Base-by-base conservation (phyloP, 306 rosid genomes). In the Fagus crenata region DNA sequence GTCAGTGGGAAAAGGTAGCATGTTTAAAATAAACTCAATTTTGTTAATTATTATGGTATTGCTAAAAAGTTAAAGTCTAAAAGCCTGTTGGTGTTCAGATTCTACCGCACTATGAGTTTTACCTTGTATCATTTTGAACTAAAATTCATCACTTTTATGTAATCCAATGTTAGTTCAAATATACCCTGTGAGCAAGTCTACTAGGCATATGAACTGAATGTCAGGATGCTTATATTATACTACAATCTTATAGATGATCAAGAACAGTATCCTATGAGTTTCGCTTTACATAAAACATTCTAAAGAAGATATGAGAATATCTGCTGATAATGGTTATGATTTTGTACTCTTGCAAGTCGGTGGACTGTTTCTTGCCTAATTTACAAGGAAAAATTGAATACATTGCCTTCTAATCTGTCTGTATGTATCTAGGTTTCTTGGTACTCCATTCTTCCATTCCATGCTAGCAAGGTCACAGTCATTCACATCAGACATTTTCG, bases 391-490 rank as follows among this genome's bases (percentile, higher is more conserved):
- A 42, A 18, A 22, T 75, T 79, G 54, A 5, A 72, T 40, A 5
- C 51, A 60, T 33, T 86, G 53, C 42, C 15, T 46, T 75, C 72
- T 81, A 68, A 81, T 79, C 32, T 80, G 28, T 81, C 67, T 83
- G 37, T 81, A 36, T 84, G 78, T 78, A 13, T 87, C 53, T 86
- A 95, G 98, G 84, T 95, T 95, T 82, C 92, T 92, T 74, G 96
- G 99, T 49, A 90, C 96, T 74, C 97, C 98, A 43, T 92, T 82
- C 83, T 88, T 95, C 82, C 97, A 95, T 84, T 95, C 97, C 72
- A 90, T 95, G 97, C 67, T 92, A 79, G 91, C 88, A 69, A 95
- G 87, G 58, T 89, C 92, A 4, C 46, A 43, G 40, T 82, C 86
- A 41, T 89, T 83, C 77, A 37, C 75, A 63, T 83, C 97, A 14